Conservation (phyloP, 2,329 filamentous ascomycete species). For the Pyrenophora graminea region DNA sequence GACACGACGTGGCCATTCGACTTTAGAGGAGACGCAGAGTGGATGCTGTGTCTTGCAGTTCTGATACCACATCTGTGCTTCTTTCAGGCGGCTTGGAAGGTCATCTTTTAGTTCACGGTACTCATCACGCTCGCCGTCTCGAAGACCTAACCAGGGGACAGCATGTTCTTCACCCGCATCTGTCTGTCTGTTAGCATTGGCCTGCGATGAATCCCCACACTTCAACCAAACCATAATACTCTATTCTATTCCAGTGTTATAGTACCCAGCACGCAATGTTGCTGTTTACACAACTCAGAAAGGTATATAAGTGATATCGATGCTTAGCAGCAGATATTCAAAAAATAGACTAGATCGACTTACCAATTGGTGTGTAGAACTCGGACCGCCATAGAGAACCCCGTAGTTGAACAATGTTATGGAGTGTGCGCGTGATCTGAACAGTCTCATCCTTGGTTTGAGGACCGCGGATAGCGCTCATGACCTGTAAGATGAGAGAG, state of each 20-base stretch:
- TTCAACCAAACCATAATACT: too few relatives aligned
- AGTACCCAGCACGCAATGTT: too few relatives aligned
- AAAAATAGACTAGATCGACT: neutral
- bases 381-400: neutral
- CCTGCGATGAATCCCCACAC: too few relatives aligned
- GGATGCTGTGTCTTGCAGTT: neutral
- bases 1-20: slow-evolving; percentile 1
- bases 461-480: neutral
- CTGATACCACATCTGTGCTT: slow-evolving; percentile 1
- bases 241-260: too few relatives aligned
- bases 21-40: neutral
- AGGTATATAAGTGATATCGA: too few relatives aligned
- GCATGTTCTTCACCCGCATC: neutral
- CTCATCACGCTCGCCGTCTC: neutral
- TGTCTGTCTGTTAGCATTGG: neutral
- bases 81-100: neutral
- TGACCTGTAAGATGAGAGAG: neutral
- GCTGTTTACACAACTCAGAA: too few relatives aligned
- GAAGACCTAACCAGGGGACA: neutral
- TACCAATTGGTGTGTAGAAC: neutral
- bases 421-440: neutral
- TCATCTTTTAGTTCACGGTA: neutral
- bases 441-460: neutral
- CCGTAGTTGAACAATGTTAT: too few relatives aligned
- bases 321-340: too few relatives aligned